Percentiles rank a stretch among this genome's conserved stretches.
Evolutionary conservation across 352 stramenopile species (phyloP).

Genomic region (Phytophthora pisi): DNA sequence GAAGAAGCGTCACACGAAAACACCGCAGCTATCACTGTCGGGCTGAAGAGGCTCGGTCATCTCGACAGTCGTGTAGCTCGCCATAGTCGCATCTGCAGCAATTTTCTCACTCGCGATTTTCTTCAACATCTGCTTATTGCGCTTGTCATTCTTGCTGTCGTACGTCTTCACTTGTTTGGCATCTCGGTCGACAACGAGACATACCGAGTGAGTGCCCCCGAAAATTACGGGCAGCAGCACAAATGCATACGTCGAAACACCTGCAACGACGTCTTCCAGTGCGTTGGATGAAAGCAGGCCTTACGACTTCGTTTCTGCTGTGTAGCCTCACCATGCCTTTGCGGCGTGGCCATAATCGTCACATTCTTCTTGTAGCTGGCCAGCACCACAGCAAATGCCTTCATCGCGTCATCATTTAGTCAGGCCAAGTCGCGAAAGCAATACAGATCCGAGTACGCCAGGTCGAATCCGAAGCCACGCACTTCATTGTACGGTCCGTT

Average conservation of each 20-base stretch:
- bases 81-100: background rate
- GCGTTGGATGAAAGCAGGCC: background rate
- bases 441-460: conserved; percentile 8
- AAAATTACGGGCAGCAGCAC: too few relatives aligned
- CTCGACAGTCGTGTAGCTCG: background rate
- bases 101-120: background rate
- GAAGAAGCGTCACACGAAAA: conserved; percentile 13
- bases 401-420: background rate
- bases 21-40: conserved; percentile 12
- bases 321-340: background rate
- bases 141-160: conserved; percentile 13
- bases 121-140: conserved; percentile 3
- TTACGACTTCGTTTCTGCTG: background rate
- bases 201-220: too few relatives aligned
- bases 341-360: background rate
- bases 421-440: conserved; percentile 1
- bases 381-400: conserved; percentile 7
- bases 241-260: background rate
- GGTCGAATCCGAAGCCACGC: conserved; percentile 2
- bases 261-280: background rate
- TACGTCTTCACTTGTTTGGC: conserved; percentile 8
- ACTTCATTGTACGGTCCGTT: conserved; percentile 1
- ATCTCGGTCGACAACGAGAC: conserved; percentile 1
- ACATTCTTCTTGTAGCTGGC: background rate
- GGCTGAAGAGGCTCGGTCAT: conserved; percentile 7